Base-by-base conservation (phyloP, 257 asterid genomes). In the Solanum stenotomum region DNA sequence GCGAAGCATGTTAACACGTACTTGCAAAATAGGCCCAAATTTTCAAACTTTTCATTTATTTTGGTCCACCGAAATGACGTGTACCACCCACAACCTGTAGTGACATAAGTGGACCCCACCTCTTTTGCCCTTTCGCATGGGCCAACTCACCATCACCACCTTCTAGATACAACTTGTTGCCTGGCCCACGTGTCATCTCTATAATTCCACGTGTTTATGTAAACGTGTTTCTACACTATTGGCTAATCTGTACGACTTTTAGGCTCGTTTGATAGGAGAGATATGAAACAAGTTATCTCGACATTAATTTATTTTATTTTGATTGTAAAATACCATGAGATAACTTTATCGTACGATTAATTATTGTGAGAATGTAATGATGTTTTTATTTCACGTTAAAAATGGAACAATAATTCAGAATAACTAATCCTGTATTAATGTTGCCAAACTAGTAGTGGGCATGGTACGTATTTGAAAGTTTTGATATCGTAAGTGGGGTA, bases 81-180 rank as follows among this genome's bases (percentile, higher is more conserved):
- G 97, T 88, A 91, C 35, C 67, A 13, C 83, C 72, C 74, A 13
- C 77, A 87, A 83, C 38, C 44, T 52, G 85, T 29, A 82, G 65
- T 35, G 40, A n/a, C 29, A 25, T 5, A 27, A 49, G 87, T 74
- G 90, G 92, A 76, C 11, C 92, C 91, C 88, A 49, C 33, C 11
- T 25, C 0, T 44, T 79, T 44, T 25, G 23, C 10, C 0, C 67
- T 40, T 29, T 33, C 38, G 84, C 86, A 70, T 38, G 68, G 37
- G 88, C 91, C 93, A 90, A 90, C 90, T 91, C 91, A 89, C 27
- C 42, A 10, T 88, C 91, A 85, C 90, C 86, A 83, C 90, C 88
- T 91, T 92, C 94, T 89, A 89, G 94, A 89, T 78, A 87, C 56
- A 70, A 56, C 71, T 38, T 61, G 10, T 27, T 38, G 3, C 15